phyloP scores from a whole-genome alignment of 495 filamentous ascomycete genomes.

The Neurospora intermedia region DNA sequence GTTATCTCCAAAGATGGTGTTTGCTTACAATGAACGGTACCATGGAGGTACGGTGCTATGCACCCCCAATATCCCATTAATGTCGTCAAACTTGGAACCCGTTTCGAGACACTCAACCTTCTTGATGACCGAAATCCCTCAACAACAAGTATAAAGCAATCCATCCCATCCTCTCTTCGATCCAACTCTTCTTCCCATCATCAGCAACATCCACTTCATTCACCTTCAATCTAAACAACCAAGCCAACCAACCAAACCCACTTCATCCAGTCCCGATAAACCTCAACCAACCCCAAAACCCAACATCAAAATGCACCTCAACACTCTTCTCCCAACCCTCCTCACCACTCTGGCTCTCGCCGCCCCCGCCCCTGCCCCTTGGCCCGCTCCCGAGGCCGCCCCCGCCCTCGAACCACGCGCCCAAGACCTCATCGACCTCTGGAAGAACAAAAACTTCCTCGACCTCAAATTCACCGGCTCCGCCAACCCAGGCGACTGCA shows the following conservation, averaged over 20 bases:
- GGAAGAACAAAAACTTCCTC: conserved; percentile 34
- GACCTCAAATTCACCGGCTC: conserved; percentile 29
- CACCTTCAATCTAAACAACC: not conserved
- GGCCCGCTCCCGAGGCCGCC: not conserved
- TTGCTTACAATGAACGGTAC: too few relatives aligned
- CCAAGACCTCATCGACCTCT: conserved; percentile 11
- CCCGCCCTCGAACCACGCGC: not conserved
- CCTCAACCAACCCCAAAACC: not conserved
- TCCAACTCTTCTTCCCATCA: not conserved
- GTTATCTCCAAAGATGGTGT: too few relatives aligned
- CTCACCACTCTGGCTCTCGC: not conserved
- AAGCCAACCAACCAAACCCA: not conserved
- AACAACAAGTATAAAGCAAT: not conserved
- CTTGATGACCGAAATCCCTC: not conserved
- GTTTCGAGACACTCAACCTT: not conserved
- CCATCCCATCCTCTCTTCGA: not conserved
- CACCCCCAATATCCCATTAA: too few relatives aligned
- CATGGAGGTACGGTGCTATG: too few relatives aligned
- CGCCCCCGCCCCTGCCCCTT: not conserved
- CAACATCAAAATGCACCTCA: conserved; percentile 14
- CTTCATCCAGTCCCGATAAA: not conserved
- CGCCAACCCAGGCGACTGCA: conserved; percentile 6
- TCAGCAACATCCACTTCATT: not conserved
- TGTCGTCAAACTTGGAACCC: not conserved
- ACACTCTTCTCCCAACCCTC: conserved; percentile 4